Conservation (phyloP, 129 eudicot species). For the carrot (Daucus carota) region DH1_v3.0 NC_030383.2:827501-828000, state of each 20-base stretch:
- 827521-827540: too few species aligned
- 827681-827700: too few species aligned
- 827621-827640: too few species aligned
- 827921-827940: slow-evolving; percentile 8
- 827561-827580: too few species aligned
- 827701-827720: neutral
- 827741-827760: neutral
- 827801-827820: neutral
- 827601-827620: too few species aligned
- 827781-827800: neutral
- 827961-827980: slow-evolving; percentile 45
- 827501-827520: too few species aligned
- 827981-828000: slow-evolving; percentile 26
- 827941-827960: slow-evolving; percentile 28
- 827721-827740: neutral
- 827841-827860: neutral
- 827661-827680: too few species aligned
- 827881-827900: slow-evolving; percentile 18
- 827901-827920: slow-evolving; percentile 25
- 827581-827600: too few species aligned
- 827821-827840: too few species aligned
- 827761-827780: neutral
- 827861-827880: slow-evolving; percentile 19
- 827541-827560: too few species aligned
- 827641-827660: too few species aligned